Evolutionary conservation across 2,329 filamentous ascomycete genomes (phyloP), one percentile per base, ranked within the genome.

Genomic region (Trichocomaceae sp.): DNA sequence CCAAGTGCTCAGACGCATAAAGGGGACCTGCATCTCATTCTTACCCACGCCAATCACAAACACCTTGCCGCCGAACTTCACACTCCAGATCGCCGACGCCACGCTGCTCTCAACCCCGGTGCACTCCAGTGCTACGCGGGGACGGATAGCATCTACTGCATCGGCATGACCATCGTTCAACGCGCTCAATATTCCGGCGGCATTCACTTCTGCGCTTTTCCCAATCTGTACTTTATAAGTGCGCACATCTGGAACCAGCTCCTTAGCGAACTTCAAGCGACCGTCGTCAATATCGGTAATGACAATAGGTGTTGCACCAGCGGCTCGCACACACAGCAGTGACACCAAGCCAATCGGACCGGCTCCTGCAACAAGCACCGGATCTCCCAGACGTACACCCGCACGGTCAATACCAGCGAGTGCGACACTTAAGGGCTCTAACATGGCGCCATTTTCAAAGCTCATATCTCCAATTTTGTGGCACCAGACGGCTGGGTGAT

Each of bases 31-130:
- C 78, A 97, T 93, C 78, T 96, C 89, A 70, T 93, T 91, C 79
- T 88, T 92, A 62, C 92, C 93, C 2, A 97, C 91, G 41, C 92
- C 92, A 61, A 96, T 95, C 60, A 97, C 87, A 68, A 97, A 97
- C 52, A 97, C 92, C 75, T 95, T 96, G 64, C 93, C 92, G 61
- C 92, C 93, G 66, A 97, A 97, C 75, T 92, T 95, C 69, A 87
- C 83, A 9, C 88, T 85, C 81, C 91, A 93, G 69, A 96, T 92
- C 52, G 90, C 90, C 26, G 88, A 80, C 5, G 84, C 83, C 65
- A 97, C 87, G 70, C 86, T 91, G 74, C 85, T 89, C 78, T 96
- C 91, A 15, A 96, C 90, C 50, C 93, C 93, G 0, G 93, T 97
- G 77, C 92, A 97, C 74, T 97, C 92, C 73, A 97, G 81, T 12